A percentile compares a stretch with the other conserved stretches of the same genome.
phyloP scores from a whole-genome alignment of 495 filamentous ascomycete species.

The Emericellopsis terricola region DNA sequence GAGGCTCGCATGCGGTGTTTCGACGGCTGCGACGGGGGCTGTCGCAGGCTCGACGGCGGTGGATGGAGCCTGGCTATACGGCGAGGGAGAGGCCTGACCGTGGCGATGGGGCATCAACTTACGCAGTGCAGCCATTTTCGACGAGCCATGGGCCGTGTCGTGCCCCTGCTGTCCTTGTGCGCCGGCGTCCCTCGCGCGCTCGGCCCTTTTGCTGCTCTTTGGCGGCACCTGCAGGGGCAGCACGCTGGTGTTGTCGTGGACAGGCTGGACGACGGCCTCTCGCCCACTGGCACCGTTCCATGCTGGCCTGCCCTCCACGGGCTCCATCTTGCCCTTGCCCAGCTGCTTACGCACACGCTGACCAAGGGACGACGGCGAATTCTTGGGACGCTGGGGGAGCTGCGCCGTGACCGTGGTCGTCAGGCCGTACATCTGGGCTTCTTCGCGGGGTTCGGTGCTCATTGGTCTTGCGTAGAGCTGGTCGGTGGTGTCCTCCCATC shows the following conservation, averaged over 20 bases:
- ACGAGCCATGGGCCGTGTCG: too few relatives aligned
- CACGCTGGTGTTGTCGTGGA: slow-evolving; percentile 23
- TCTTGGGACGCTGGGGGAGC: too few relatives aligned
- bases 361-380: slow-evolving; percentile 23
- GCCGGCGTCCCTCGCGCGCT: background rate
- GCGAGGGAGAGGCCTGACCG: too few relatives aligned
- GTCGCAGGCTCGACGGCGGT: slow-evolving; percentile 4
- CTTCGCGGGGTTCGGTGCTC: too few relatives aligned
- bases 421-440: too few relatives aligned
- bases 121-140: too few relatives aligned
- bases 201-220: slow-evolving; percentile 20
- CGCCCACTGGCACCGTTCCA: slow-evolving; percentile 37
- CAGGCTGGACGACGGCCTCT: slow-evolving; percentile 25
- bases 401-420: too few relatives aligned
- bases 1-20: slow-evolving; percentile 4
- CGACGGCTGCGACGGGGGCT: slow-evolving; percentile 7
- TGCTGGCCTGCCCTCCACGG: slow-evolving; percentile 17
- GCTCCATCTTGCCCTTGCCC: slow-evolving; percentile 13
- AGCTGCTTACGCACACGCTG: slow-evolving; percentile 25
- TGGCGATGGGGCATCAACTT: too few relatives aligned
- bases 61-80: too few relatives aligned
- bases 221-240: slow-evolving; percentile 25
- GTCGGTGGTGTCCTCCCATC: too few relatives aligned
- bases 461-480: too few relatives aligned
- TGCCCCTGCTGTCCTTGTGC: too few relatives aligned